Base-by-base conservation (phyloP, 2,329 filamentous ascomycete genomes). In the Beauveria sp. region DNA sequence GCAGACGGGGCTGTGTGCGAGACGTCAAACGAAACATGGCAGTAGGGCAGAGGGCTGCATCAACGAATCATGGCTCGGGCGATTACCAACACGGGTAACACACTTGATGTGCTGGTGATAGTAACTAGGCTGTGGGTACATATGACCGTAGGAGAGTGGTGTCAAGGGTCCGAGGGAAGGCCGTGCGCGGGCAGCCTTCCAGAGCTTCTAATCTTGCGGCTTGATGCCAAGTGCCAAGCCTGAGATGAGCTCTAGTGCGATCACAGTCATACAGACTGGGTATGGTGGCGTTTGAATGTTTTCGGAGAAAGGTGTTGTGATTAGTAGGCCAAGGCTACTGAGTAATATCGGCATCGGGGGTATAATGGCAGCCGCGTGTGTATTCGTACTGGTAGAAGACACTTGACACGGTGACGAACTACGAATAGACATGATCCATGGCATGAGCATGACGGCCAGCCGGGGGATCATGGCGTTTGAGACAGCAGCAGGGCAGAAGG, bases 11-110 rank as follows among this genome's bases (percentile, higher is more conserved):
- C 10, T 34, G 9, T 18, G 58, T 47, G 14, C 40, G 58, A 60
- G 58, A 60, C 58, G 50, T 40, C 40, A 38, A 60, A 53, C 58
- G 58, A 60, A 60, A 38, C 30, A 34, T 20, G n/a, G 24, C 30
- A 34, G 26, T 20, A 30, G 50, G 30, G 20, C 30, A 50, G 24
- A 34, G 18, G 26, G 34, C 18, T 47, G 43, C 12, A 16, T 24
- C 3, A 38, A 59, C 49, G 47, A 53, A 59, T 52, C 14, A 24
- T 10, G 10, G 24, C 24, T 10, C 7, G 24, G 54, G 5, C 16
- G 7, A 30, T 20, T 30, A 24, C 8, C 24, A 14, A 43, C 16
- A 34, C 49, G 18, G 30, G 20, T 20, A 18, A 30, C 16, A 12
- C 49, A 34, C 10, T 22, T 38, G 5, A 14, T 34, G 12, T 34